Evolutionary conservation across 2,329 filamentous ascomycete species (phyloP), one percentile per base, ranked within the genome.

Genomic region (Xylaria digitata): DNA sequence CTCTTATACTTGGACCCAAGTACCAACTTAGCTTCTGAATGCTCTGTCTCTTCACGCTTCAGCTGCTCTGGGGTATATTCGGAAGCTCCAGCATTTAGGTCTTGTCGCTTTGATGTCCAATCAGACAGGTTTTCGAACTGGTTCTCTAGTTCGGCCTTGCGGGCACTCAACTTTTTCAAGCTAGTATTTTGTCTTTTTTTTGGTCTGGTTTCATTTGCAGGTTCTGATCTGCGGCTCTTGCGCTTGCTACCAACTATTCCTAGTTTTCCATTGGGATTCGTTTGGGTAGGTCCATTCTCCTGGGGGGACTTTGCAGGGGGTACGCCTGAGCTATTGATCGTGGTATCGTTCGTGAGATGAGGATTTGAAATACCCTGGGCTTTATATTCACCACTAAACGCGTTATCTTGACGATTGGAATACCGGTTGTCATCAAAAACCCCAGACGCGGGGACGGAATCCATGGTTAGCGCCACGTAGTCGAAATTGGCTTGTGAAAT

Each of bases 1-100:
- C 7, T 15, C 34, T 58, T 13, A 40, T 54, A 55, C 15, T 68
- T 66, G 26, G n/a, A 6, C 2, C 17, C 8, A 23, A 66, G 55
- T 2, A 62, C 5, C 6, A 21, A 3, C 2, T 42, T 6, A 1
- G 58, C 66, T 9, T 66, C 54, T 40, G 30, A 15, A 2, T 63
- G 42, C 13, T 48, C 2, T 8, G 6, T 6, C 7, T 63, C 17
- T 3, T 69, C 43, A 40, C 37, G 45, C 50, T 57, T 53, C 19
- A 5, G 19, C 17, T 66, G 48, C 34, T 61, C 49, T 2, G 11
- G 0, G 1, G 63, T 63, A 40, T 66, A 42, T 42, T 46, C 37
- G 0, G 26, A 1, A 2, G 13, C 5, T 1, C 23, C 34, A 1
- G 40, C 26, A 30, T 37, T 6, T 23, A 13, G 15, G 13, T 42